Base-by-base conservation (phyloP, 2,329 filamentous ascomycete genomes). In the Calonectria fujianensis region DNA sequence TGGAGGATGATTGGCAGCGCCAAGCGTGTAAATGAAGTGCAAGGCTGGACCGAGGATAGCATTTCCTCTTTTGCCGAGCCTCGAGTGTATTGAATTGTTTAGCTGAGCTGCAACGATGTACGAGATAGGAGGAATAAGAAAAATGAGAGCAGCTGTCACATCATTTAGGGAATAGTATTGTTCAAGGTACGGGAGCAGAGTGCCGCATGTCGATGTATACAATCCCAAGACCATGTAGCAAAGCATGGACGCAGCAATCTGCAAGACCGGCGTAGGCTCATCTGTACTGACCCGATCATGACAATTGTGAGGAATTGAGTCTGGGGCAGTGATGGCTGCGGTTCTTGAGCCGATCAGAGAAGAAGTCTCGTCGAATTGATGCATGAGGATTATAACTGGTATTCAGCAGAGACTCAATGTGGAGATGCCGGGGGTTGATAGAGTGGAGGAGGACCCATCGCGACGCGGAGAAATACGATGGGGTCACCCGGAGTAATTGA, bases 401-500 rank as follows among this genome's bases (percentile, higher is more conserved):
- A 41, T 41, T 41, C 39, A 18, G 41, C 18, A 20, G 10, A 45
- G 41, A n/a, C 18, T 45, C 41, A n/a, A n/a, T 45, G 41, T 45
- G 41, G 41, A 45, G 41, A 18, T 18, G 41, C 20, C 41, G 16
- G 41, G 41, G 41, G 6, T 45, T 2, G 18, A 45, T 10, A 45
- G 18, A n/a, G 41, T n/a, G 41, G 41, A 45, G 41, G 41, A 45
- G 7, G 41, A 45, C 18, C 41, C 41, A 45, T 48, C 8, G 8
- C 45, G 20, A 48, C 45, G 45, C 45, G 45, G 45, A 48, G 45
- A 48, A 48, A 48, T 48, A 48, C 45, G 41, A 20, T 24, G 20
- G 45, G 45, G 45, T 13, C 45, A 20, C 41, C 27, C 64, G 64
- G 64, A 67, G 64, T 54, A 68, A 68, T 41, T 68, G 14, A 24